Conservation (phyloP, 345 rosid species). For the Odontarrhena argentea region DNA sequence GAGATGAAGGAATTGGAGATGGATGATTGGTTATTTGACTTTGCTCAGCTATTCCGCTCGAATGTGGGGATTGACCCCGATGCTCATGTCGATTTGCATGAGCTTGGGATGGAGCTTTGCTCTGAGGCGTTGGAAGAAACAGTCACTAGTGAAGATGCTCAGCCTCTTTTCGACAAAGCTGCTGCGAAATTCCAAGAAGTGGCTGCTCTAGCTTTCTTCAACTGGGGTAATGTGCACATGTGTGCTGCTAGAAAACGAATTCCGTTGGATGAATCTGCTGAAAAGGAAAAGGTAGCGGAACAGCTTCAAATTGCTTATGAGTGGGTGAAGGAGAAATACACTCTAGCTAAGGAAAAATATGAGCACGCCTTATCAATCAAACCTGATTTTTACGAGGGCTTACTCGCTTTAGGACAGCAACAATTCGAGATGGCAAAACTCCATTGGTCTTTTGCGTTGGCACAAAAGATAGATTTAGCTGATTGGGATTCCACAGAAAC, state of each 20-base stretch:
- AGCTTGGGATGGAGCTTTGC: constrained; percentile 98
- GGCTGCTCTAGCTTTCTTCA: constrained; percentile 92
- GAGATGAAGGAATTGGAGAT: constrained; percentile 86
- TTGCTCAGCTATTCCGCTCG: constrained; percentile 91
- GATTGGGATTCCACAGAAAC: constrained; percentile 83
- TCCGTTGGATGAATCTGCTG: constrained; percentile 88
- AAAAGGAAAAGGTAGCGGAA: constrained; percentile 57
- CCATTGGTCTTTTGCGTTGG: constrained; percentile 83
- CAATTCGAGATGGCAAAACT: constrained; percentile 99
- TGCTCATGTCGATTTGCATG: constrained; percentile 93
- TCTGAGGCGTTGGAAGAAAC: constrained; percentile 97
- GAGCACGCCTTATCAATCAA: constrained; percentile 79
- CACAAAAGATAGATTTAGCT: constrained; percentile 76
- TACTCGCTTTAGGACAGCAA: constrained; percentile 93
- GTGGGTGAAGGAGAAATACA: constrained; percentile 90
- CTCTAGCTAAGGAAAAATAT: constrained; percentile 77
- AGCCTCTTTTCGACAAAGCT: constrained; percentile 83
- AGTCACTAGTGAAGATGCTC: constrained; percentile 91
- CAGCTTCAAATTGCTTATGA: constrained; percentile 89
- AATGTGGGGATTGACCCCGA: constrained; percentile 94
- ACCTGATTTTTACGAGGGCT: constrained; percentile 94
- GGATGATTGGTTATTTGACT: constrained; percentile 98
- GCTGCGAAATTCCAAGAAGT: constrained; percentile 96
- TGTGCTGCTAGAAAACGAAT: constrained; percentile 96
- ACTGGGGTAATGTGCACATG: constrained; percentile 99